Percentiles rank a stretch among this genome's conserved stretches.
phyloP scores from a whole-genome alignment of 257 asterid genomes.

The Forsythia viridissima region DNA sequence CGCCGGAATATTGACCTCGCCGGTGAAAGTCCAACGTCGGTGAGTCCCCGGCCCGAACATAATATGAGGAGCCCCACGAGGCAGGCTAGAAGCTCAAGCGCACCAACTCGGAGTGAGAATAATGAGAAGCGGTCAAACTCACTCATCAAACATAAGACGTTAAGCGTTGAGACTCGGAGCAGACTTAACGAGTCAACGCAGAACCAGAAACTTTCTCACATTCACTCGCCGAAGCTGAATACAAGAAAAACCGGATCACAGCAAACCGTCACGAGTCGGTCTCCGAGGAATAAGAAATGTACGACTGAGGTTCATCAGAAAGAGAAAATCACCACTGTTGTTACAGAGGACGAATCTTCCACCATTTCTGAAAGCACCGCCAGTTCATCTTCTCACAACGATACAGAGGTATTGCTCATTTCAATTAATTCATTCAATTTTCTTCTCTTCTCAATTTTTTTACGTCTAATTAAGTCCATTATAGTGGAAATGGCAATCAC shows the following conservation, averaged over 20 bases:
- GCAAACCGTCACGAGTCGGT: conserved; percentile 36
- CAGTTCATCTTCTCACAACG: conserved; percentile 62
- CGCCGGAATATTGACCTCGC: conserved; percentile 41
- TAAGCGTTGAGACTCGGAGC: conserved; percentile 61
- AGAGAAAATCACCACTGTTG: conserved; percentile 46
- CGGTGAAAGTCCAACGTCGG: conserved; percentile 31
- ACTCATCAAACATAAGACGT: conserved; percentile 51
- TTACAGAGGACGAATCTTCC: conserved; percentile 74
- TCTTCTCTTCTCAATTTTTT: not conserved
- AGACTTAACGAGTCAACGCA: conserved; percentile 46
- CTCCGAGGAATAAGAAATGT: conserved; percentile 55
- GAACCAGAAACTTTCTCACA: conserved; percentile 53
- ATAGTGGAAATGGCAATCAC: not conserved
- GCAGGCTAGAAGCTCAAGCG: conserved; percentile 43
- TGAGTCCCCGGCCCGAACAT: conserved; percentile 65
- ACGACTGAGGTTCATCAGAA: conserved; percentile 41
- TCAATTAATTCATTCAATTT: conserved; percentile 8
- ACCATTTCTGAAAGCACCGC: conserved; percentile 75
- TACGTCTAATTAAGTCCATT: not conserved
- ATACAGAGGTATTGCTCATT: conserved; percentile 61
- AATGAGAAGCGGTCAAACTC: conserved; percentile 55
- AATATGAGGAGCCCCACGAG: conserved; percentile 49
- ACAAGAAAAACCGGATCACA: conserved; percentile 47
- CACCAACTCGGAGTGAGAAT: conserved; percentile 45
- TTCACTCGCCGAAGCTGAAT: conserved; percentile 64